Evolutionary conservation across 306 rosid species (phyloP), one percentile per base, ranked within the genome.

Genomic region (Trichosanthes cucumerina): DNA sequence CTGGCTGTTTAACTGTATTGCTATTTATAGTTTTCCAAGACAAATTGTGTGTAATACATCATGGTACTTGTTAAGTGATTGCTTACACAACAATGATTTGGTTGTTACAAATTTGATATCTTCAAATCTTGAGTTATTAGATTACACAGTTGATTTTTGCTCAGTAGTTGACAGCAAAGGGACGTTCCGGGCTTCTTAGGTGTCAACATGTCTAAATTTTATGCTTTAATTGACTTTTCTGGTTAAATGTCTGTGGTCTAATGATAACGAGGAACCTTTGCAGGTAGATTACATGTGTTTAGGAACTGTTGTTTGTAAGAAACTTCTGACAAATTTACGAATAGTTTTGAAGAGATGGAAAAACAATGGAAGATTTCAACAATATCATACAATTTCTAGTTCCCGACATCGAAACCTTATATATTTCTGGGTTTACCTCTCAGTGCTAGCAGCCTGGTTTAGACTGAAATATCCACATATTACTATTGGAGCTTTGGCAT

Each of bases 361-460:
- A 36, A 47, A 65, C 16, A 38, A 65, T 36, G 28, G 31, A 36
- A 65, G 73, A 65, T 38, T 38, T 19, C 28, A 9, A 65, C 31
- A 38, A 65, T 64, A 64, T 34, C 15, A 18, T 65, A 24, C 38
- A 16, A 65, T 65, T 19, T 65, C 26, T 65, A 36, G 18, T 65
- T 38, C 49, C 19, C 3, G 49, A 65, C 26, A 38, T 38, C 9
- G 2, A 19, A 36, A 65, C 24, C 73, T 65, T 36, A 65, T 65
- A 3, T 19, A 65, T 65, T 65, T n/a, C 49, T 38, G 14, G 15
- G 73, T 19, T 65, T 16, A 65, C 73, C 7, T 21, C 54, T 78
- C 79, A 81, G 87, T 83, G 87, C 83, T 85, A 16, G 87, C 88
- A 41, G 50, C 90, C 65, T 87, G 91, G 91, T 83, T 88, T 81